Conservation (phyloP, 352 stramenopile species). For the Phytophthora idaei region DNA sequence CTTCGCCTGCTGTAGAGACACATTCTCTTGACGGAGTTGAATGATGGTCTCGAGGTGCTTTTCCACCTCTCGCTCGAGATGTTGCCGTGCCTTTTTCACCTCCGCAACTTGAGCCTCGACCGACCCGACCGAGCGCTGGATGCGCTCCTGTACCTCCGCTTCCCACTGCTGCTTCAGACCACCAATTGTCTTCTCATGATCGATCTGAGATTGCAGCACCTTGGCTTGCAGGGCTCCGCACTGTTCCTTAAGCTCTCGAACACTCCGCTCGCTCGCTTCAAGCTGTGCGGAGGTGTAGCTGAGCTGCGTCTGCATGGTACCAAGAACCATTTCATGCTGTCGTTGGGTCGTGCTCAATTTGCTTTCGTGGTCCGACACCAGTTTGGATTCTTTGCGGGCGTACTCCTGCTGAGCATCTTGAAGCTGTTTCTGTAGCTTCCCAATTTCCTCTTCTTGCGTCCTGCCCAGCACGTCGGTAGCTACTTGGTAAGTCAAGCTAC, state of each 20-base stretch:
- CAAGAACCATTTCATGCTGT: slow-evolving; percentile 48
- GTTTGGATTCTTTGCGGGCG: slow-evolving; percentile 45
- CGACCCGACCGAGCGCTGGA: slow-evolving; percentile 55
- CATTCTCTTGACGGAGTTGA: slow-evolving; percentile 61
- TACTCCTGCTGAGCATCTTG: slow-evolving; percentile 51
- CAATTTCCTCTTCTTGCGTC: slow-evolving; percentile 53
- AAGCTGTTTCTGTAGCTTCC: slow-evolving; percentile 61
- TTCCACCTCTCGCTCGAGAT: slow-evolving; percentile 70
- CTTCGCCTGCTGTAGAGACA: slow-evolving; percentile 51
- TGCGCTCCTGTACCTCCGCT: slow-evolving; percentile 51
- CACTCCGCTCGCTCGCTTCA: slow-evolving; percentile 38
- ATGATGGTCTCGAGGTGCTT: slow-evolving; percentile 62
- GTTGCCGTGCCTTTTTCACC: slow-evolving; percentile 61
- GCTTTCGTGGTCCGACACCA: slow-evolving; percentile 44
- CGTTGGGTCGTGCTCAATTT: slow-evolving; percentile 37
- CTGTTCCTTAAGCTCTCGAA: slow-evolving; percentile 46
- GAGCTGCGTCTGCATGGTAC: slow-evolving; percentile 54
- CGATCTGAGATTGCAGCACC: slow-evolving; percentile 54
- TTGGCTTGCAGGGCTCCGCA: slow-evolving; percentile 51
- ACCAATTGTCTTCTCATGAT: slow-evolving; percentile 58
- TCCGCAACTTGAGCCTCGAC: slow-evolving; percentile 72
- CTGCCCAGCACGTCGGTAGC: slow-evolving; percentile 17
- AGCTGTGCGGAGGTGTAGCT: slow-evolving; percentile 42
- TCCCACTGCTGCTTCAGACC: slow-evolving; percentile 65
- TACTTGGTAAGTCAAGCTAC: neutral